Evolutionary conservation across 2,329 filamentous ascomycete genomes (phyloP).

Genomic region (Mycosphaerella sp.): DNA sequence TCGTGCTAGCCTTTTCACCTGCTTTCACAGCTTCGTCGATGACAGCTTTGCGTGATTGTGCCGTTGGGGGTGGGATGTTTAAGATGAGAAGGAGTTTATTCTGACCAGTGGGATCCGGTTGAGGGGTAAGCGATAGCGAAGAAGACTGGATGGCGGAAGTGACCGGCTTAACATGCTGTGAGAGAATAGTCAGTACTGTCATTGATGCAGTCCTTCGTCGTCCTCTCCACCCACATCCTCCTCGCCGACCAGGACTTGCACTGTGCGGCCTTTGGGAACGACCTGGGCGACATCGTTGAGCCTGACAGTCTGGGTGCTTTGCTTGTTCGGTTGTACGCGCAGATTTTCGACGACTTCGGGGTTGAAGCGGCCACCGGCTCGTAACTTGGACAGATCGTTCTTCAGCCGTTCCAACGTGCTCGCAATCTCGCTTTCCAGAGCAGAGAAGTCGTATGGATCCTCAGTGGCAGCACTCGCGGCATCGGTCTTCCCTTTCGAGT

Average conservation of each 20-base stretch:
- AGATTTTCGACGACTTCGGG: slow-evolving; percentile 55
- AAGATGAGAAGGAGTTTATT: slow-evolving; percentile 49
- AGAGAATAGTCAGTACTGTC: background rate
- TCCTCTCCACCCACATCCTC: slow-evolving; percentile 47
- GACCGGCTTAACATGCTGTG: slow-evolving; percentile 51
- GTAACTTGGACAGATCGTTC: slow-evolving; percentile 55
- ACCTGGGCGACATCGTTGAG: slow-evolving; percentile 61
- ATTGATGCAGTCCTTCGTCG: slow-evolving; percentile 10
- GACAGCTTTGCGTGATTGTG: slow-evolving; percentile 41
- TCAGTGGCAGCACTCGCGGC: slow-evolving; percentile 33
- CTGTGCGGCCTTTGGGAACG: slow-evolving; percentile 55
- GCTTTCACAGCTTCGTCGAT: slow-evolving; percentile 35
- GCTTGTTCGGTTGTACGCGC: slow-evolving; percentile 52
- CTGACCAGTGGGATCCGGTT: slow-evolving; percentile 43
- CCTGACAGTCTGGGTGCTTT: slow-evolving; percentile 45
- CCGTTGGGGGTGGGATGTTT: slow-evolving; percentile 52
- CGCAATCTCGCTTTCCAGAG: slow-evolving; percentile 51
- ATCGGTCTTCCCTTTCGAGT: slow-evolving; percentile 29
- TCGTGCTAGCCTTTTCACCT: slow-evolving; percentile 38
- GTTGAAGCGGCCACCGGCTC: slow-evolving; percentile 57
- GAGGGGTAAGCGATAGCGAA: slow-evolving; percentile 45
- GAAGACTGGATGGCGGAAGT: slow-evolving; percentile 48
- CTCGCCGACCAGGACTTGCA: slow-evolving; percentile 59
- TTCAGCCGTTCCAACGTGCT: slow-evolving; percentile 52
- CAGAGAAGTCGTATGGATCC: slow-evolving; percentile 57